Percentiles rank a stretch among this genome's conserved stretches.
These are phyloP conservation scores for Beauveria varroae DNA, from an alignment of 2,329 filamentous ascomycete genomes.

Conservation along the genomic window DNA sequence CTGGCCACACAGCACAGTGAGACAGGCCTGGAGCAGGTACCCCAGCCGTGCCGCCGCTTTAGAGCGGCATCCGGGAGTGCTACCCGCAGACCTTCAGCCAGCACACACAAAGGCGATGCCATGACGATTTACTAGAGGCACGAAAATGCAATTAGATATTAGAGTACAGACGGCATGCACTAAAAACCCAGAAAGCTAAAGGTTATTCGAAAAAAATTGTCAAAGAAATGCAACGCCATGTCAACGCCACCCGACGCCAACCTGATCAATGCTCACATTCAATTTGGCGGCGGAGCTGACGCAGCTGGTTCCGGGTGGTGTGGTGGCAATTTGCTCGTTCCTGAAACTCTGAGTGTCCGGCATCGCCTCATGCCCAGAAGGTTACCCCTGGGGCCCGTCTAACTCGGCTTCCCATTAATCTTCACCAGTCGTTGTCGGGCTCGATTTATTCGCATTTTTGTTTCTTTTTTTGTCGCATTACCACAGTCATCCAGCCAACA, in stretches of 20 bases:
- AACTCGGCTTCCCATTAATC: background rate
- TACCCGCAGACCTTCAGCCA: background rate
- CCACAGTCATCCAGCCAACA: background rate
- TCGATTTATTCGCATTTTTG: too few species aligned
- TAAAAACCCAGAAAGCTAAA: too few species aligned
- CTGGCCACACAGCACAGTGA: background rate
- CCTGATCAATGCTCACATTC: background rate
- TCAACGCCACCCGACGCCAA: background rate
- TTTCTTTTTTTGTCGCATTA: too few species aligned
- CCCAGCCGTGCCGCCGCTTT: conserved; percentile 2
- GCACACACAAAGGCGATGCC: background rate
- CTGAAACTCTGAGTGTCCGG: conserved; percentile 1
- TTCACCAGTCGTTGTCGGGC: too few species aligned
- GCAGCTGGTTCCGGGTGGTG: background rate
- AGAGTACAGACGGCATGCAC: too few species aligned
- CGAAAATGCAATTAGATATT: too few species aligned
- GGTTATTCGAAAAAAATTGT: too few species aligned
- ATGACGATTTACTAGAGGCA: background rate
- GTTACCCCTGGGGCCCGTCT: background rate
- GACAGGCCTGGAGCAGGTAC: conserved; percentile 1
- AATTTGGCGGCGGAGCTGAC: background rate
- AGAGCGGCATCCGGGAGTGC: background rate
- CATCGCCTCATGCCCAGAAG: background rate
- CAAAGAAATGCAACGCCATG: too few species aligned
- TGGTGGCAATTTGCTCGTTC: conserved; percentile 1